Percentiles rank a stretch among this genome's conserved stretches.
Evolutionary conservation across 169 alveolate genomes (phyloP).

Genomic region (Plasmodium knowlesi): DNA sequence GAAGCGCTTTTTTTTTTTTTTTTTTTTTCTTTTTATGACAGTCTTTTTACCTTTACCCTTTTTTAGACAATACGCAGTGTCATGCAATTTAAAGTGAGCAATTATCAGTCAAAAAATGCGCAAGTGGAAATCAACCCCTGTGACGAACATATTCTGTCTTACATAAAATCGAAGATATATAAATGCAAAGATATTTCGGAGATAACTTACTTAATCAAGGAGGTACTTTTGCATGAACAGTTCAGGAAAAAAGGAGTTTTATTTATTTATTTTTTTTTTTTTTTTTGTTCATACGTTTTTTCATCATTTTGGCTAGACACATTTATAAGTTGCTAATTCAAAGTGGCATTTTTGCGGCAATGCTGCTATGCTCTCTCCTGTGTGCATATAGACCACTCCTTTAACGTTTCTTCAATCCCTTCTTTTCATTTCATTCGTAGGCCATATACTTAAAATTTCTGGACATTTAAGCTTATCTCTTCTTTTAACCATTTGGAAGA

Average conservation of each 20-base stretch:
- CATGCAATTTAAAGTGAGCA: constrained; percentile 39
- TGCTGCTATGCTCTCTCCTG: background rate
- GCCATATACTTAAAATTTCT: constrained; percentile 61
- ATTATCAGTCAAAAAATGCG: constrained; percentile 26
- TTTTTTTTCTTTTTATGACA: background rate
- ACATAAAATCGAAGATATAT: constrained; percentile 50
- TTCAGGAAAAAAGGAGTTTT: background rate
- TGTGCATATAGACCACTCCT: background rate
- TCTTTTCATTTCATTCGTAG: constrained; percentile 15
- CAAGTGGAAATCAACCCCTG: constrained; percentile 62
- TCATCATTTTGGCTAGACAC: background rate
- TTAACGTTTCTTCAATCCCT: background rate
- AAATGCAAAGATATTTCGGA: constrained; percentile 72
- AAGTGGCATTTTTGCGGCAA: background rate
- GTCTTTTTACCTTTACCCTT: background rate
- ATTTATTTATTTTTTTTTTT: background rate
- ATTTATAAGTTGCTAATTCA: background rate
- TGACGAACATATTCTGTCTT: constrained; percentile 52
- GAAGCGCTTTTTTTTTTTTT: constrained; percentile 11
- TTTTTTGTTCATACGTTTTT: background rate
- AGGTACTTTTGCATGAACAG: constrained; percentile 27
- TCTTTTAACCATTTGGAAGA: background rate
- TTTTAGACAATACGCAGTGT: constrained; percentile 43
- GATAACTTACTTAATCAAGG: constrained; percentile 59
- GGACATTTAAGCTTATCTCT: constrained; percentile 25